These are phyloP conservation scores for Entrophospora sp. DNA, from an alignment of 192 early-diverging fungal species.

Conservation along the genomic window DNA sequence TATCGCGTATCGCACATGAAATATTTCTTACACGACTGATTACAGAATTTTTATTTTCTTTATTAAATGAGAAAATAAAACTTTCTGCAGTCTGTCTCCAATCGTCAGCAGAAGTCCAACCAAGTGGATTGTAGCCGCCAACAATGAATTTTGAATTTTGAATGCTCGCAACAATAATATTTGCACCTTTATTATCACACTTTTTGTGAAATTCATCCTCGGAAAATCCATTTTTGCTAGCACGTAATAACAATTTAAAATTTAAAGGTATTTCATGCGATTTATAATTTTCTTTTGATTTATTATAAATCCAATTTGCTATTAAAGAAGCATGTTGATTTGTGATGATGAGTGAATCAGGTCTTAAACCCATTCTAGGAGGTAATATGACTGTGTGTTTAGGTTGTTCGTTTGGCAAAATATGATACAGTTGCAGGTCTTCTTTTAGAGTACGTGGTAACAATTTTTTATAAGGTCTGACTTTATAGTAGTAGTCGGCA, in stretches of 20 bases:
- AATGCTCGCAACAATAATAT: neutral
- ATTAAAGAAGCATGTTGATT: neutral
- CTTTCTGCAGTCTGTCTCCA: neutral
- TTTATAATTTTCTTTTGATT: neutral
- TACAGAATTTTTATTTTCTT: neutral
- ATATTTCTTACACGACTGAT: neutral
- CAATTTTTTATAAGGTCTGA: conserved; percentile 1
- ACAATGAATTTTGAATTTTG: neutral
- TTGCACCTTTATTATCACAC: conserved; percentile 9
- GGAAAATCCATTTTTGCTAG: neutral
- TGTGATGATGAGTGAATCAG: neutral
- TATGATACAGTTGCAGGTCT: neutral
- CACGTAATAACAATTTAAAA: conserved; percentile 9
- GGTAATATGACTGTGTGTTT: neutral
- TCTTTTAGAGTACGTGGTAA: neutral
- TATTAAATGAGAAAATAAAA: neutral
- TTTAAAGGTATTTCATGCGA: neutral
- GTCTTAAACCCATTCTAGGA: neutral
- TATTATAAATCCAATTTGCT: conserved; percentile 5
- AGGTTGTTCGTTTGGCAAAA: neutral
- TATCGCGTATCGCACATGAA: neutral
- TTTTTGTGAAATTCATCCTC: neutral
- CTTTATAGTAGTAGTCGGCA: conserved; percentile 1
- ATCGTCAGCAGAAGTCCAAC: neutral
- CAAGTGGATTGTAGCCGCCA: conserved; percentile 12